These are phyloP conservation scores for Neophaeococcomyces mojaviensis DNA, from an alignment of 2,329 filamentous ascomycete genomes.

Conservation along the genomic window DNA sequence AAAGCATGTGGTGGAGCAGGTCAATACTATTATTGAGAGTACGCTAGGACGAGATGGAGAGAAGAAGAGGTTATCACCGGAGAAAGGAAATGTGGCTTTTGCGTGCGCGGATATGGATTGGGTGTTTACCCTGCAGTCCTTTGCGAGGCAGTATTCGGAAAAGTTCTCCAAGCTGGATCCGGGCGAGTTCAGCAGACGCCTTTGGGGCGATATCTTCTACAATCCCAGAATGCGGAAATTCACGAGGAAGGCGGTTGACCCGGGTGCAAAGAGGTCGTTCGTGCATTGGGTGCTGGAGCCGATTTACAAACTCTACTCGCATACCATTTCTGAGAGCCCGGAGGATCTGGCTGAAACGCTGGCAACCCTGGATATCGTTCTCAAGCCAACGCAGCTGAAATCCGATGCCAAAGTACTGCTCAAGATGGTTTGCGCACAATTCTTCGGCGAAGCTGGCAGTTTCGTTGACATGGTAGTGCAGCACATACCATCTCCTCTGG, in stretches of 20 bases:
- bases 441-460: slow-evolving; percentile 81
- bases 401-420: slow-evolving; percentile 82
- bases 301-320: slow-evolving; percentile 94
- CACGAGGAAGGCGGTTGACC: slow-evolving; percentile 76
- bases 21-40: slow-evolving; percentile 91
- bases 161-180: slow-evolving; percentile 75
- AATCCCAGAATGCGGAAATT: slow-evolving; percentile 87
- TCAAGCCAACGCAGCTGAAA: slow-evolving; percentile 91
- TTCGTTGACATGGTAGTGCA: slow-evolving; percentile 94
- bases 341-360: slow-evolving; percentile 75
- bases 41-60: slow-evolving; percentile 74
- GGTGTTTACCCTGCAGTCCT: slow-evolving; percentile 92
- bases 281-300: slow-evolving; percentile 93
- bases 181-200: slow-evolving; percentile 70
- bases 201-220: slow-evolving; percentile 97
- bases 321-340: slow-evolving; percentile 85
- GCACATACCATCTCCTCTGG: slow-evolving; percentile 79
- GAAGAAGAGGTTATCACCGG: slow-evolving; percentile 74
- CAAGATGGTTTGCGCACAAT: slow-evolving; percentile 84
- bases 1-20: slow-evolving; percentile 96
- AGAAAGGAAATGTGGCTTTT: slow-evolving; percentile 97
- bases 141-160: slow-evolving; percentile 92
- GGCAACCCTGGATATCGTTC: slow-evolving; percentile 66
- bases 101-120: slow-evolving; percentile 89
- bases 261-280: slow-evolving; percentile 75